phyloP scores from a whole-genome alignment of 116 monocot genomes.

The Zostera marina region DNA sequence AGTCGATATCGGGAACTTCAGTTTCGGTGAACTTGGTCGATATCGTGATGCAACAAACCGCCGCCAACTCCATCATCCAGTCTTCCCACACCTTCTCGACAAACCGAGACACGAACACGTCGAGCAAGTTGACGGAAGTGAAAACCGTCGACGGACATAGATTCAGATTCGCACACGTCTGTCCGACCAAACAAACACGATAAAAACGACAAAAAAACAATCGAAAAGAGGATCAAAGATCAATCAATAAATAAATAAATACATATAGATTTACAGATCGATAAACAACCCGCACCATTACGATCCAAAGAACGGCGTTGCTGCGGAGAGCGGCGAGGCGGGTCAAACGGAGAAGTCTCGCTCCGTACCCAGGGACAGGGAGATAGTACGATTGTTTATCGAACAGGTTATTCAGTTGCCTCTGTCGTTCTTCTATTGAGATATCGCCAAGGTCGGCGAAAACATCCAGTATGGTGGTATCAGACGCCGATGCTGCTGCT shows the following conservation, averaged over 20 bases:
- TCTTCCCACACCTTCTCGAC: conserved; percentile 44
- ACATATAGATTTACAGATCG: not conserved
- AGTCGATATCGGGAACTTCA: conserved; percentile 25
- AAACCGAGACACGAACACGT: conserved; percentile 53
- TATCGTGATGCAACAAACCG: conserved; percentile 54
- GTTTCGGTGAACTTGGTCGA: conserved; percentile 65
- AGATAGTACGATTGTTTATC: not conserved
- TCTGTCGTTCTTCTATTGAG: not conserved
- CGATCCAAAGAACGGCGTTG: conserved; percentile 11
- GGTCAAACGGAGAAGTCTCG: not conserved
- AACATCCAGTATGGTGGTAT: not conserved
- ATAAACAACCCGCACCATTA: conserved; percentile 1
- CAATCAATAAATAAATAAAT: not conserved
- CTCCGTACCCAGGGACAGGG: conserved; percentile 3
- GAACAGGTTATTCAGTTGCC: not conserved
- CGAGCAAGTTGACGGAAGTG: conserved; percentile 56
- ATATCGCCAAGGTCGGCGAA: too few species aligned
- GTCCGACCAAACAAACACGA: not conserved
- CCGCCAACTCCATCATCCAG: conserved; percentile 71
- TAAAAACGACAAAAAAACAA: not conserved
- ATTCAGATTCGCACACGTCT: conserved; percentile 26
- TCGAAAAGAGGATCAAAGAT: not conserved
- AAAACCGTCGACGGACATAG: conserved; percentile 30
- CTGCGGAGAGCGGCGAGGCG: not conserved
- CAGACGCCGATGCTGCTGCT: not conserved